Evolutionary conservation across 495 filamentous ascomycete species (phyloP), one percentile per base, ranked within the genome.

Genomic region (Penicillium verhagenii): DNA sequence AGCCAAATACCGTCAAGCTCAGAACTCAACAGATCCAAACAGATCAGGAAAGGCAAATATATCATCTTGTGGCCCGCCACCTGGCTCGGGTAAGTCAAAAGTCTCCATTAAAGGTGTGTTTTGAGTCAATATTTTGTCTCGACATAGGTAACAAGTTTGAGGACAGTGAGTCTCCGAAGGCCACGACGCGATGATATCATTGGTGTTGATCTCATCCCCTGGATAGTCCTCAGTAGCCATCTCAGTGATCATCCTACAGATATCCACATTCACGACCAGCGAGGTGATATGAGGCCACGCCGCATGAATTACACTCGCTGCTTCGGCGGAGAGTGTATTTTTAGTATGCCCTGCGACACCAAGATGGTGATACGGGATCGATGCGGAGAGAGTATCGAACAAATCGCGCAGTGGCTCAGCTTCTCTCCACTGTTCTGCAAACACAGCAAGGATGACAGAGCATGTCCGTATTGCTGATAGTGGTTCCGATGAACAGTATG

Each of bases 321-420:
- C 18, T 8, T 21, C 38, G 6, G 9, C 6, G 21, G 38, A 19
- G 20, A 42, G 20, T 14, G 18, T 9, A 21, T 10, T 42, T 21
- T 42, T 18, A 2, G 16, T 10, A 31, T 31, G 6, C 1, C 21
- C 20, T 5, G 38, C 20, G n/a, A 18, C 20, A 3, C 20, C n/a
- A 14, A 54, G 44, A 2, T 52, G 45, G 19, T 16, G 44, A 18
- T 28, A 47, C 4, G 47, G 43, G 25, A 38, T 21, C 8, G 28
- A 29, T n/a, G 13, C 47, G 6, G 59, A 56, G 18, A 61, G 40
- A 16, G 50, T 37, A 39, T 65, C 62, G n/a, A 65, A 65, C 1
- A 61, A 42, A 39, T 65, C 62, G 1, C 62, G 62, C 18, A 65
- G 35, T 18, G 56, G 54, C 29, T 65, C 62, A 5, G 63, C 63